Evolutionary conservation across 768 basidiomycete genomes (phyloP).

Genomic region (Tricholoma bakamatsutake): DNA sequence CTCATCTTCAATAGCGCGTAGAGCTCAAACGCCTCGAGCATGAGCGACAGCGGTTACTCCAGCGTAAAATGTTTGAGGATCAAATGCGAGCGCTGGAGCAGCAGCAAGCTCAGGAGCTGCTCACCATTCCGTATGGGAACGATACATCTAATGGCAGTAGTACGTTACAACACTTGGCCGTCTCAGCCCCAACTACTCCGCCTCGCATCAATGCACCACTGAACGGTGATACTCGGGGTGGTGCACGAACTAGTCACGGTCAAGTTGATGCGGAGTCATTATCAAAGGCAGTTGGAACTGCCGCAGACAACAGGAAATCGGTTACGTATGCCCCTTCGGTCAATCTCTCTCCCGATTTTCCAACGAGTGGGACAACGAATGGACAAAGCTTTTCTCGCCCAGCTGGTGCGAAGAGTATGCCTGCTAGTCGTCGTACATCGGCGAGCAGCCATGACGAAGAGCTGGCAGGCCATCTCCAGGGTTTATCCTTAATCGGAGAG

Average conservation of each 20-base stretch:
- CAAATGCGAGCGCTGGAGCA: conserved; percentile 94
- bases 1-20: conserved; percentile 54
- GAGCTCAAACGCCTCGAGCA: conserved; percentile 90
- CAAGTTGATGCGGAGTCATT: conserved; percentile 59
- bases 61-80: conserved; percentile 91
- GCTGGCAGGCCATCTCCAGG: conserved; percentile 68
- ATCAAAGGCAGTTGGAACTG: conserved; percentile 61
- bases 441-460: conserved; percentile 86
- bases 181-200: conserved; percentile 85
- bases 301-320: conserved; percentile 79
- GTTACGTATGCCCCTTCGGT: conserved; percentile 80
- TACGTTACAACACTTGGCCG: conserved; percentile 69
- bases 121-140: conserved; percentile 67
- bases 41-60: conserved; percentile 80
- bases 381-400: conserved; percentile 56
- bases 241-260: conserved; percentile 37
- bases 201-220: conserved; percentile 73
- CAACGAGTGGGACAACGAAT: conserved; percentile 35
- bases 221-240: conserved; percentile 46
- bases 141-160: conserved; percentile 35
- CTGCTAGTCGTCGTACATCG: conserved; percentile 84
- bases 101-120: conserved; percentile 82
- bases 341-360: conserved; percentile 66
- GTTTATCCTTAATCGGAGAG: conserved; percentile 63
- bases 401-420: conserved; percentile 87